Evolutionary conservation across 177 flowering plant species (phyloP).

Genomic region (Vitis hybrid): DNA sequence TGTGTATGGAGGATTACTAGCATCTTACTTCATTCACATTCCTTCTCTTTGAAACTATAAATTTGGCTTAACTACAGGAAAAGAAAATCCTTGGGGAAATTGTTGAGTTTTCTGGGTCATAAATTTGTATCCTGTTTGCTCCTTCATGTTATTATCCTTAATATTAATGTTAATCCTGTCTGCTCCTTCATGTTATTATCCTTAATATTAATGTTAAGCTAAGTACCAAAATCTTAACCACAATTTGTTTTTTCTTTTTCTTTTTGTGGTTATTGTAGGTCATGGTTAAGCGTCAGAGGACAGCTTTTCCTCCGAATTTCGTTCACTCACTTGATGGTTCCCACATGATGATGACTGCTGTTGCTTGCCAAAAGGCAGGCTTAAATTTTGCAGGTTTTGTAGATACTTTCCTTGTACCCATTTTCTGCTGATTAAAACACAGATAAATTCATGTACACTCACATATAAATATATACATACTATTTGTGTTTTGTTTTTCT

Average conservation of each 20-base stretch:
- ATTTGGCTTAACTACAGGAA: neutral
- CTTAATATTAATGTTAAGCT: neutral
- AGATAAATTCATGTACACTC: neutral
- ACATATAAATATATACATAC: neutral
- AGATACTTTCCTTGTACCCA: neutral
- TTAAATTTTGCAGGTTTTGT: slow-evolving; percentile 79
- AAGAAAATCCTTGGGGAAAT: no score
- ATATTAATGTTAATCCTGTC: no score
- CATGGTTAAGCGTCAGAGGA: slow-evolving; percentile 82
- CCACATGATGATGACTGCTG: slow-evolving; percentile 99
- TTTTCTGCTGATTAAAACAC: neutral
- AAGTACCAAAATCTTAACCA: neutral
- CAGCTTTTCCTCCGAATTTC: slow-evolving; percentile 98
- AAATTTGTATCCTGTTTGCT: no score
- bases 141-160: neutral
- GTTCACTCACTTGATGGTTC: slow-evolving; percentile 98
- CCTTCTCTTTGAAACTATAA: neutral
- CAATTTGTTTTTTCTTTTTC: neutral
- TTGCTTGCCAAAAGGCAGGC: slow-evolving; percentile 90
- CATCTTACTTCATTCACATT: no score
- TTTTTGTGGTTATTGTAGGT: slow-evolving; percentile 41
- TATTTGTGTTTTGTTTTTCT: neutral
- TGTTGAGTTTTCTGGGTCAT: no score
- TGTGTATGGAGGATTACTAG: neutral
- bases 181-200: no score